Evolutionary conservation across 164 flowering plant genomes (phyloP), one percentile per base, ranked within the genome.

Genomic region (Dillenia suffruticosa): DNA sequence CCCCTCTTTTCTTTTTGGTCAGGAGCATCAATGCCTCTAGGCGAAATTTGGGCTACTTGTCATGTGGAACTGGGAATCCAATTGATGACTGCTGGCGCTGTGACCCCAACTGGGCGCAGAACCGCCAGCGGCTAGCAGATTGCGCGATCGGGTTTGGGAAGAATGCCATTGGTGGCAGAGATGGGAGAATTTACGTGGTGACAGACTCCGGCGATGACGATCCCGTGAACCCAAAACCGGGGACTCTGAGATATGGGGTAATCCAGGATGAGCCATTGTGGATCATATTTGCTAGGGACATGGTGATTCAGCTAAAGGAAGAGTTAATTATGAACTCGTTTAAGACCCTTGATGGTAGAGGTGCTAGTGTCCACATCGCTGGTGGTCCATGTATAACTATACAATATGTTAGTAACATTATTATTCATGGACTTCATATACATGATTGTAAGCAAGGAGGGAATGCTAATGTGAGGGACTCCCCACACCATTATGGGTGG

Each of bases 41-140:
- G 74, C 76, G 96, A 69, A 77, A 74, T 17, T 62, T 85, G 70
- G 91, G 82, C 0, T 85, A 76, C 57, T 67, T 85, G 2, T 89
- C 93, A 0, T 90, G 96, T 56, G 84, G 81, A 49, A 81, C 86
- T 8, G 96, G 94, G 0, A 90, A 90, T 61, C 96, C 94, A 0
- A 90, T 90, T 14, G 94, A 90, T 54, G 96, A 90, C 60, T 89
- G 96, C 79, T 89, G 96, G 96, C 64, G 96, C 56, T 89, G 96
- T 56, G 93, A 89, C 74, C 80, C 89, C 9, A 75, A 87, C 44
- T 90, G 94, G 96, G 84, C 79, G 65, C 62, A 76, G 61, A 84
- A 81, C 65, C 87, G 96, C 43, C 88, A 86, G 65, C 24, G 87
- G 46, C 68, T 90, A 19, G 96, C 96, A 9, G 93, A 90, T 51